These are phyloP conservation scores for Royoungia palumana DNA, from an alignment of 768 basidiomycete genomes.

Conservation along the genomic window DNA sequence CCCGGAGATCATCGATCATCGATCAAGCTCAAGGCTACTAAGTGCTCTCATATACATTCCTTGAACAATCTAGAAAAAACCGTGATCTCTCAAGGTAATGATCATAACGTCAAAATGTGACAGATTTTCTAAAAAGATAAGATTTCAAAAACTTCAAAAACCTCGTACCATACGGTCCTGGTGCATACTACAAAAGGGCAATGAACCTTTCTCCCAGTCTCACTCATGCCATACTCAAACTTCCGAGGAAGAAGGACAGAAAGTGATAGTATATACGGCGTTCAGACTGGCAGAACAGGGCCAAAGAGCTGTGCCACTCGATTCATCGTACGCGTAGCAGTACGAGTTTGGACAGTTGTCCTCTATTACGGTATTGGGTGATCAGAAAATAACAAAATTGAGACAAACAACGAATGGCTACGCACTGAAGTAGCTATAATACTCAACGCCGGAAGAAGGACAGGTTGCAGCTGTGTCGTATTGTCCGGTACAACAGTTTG, in stretches of 20 bases:
- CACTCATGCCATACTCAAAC: slow-evolving; percentile 1
- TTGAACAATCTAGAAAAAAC: too few relatives aligned
- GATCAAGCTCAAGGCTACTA: too few relatives aligned
- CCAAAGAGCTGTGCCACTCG: slow-evolving; percentile 43
- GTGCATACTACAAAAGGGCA: too few relatives aligned
- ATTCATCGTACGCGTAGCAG: slow-evolving; percentile 52
- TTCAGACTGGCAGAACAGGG: slow-evolving; percentile 35
- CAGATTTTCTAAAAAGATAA: too few relatives aligned
- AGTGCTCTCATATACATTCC: too few relatives aligned
- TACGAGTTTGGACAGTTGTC: slow-evolving; percentile 44
- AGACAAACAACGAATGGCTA: not conserved
- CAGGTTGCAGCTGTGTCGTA: slow-evolving; percentile 53
- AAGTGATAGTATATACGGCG: slow-evolving; percentile 45
- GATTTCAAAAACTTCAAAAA: too few relatives aligned
- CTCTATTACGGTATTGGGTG: slow-evolving; percentile 31
- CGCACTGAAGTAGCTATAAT: slow-evolving; percentile 48
- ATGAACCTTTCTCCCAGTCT: too few relatives aligned
- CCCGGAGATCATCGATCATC: too few relatives aligned
- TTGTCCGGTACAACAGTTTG: slow-evolving; percentile 63
- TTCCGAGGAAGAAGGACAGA: slow-evolving; percentile 36
- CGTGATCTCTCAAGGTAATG: too few relatives aligned
- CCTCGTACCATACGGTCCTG: too few relatives aligned
- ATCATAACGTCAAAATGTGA: too few relatives aligned
- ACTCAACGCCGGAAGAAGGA: slow-evolving; percentile 43
- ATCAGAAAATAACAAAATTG: slow-evolving; percentile 3